Evolutionary conservation across 225 moss, liverwort and hornwort genomes (phyloP).

Genomic region (Climacium dendroides): DNA sequence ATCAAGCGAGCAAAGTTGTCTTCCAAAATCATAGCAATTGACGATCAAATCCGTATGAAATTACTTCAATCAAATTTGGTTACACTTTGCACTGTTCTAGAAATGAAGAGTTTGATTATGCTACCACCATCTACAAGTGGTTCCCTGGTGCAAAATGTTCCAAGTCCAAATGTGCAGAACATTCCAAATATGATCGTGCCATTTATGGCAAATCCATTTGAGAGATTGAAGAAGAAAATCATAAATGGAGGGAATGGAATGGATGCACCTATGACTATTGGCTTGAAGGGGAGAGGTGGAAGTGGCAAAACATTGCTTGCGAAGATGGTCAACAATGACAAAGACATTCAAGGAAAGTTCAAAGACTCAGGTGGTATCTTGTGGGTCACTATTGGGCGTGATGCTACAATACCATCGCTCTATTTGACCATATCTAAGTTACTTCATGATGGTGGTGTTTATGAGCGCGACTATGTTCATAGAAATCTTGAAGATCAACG

Average conservation of each 20-base stretch:
- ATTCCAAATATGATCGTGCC: not conserved
- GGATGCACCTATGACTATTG: not conserved
- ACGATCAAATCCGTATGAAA: not conserved
- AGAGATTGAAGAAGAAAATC: not conserved
- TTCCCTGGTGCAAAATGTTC: not conserved
- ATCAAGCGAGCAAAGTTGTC: not conserved
- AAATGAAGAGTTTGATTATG: accelerated
- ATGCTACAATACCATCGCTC: not conserved
- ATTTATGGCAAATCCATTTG: not conserved
- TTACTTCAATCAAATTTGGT: accelerated
- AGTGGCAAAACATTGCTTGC: not conserved
- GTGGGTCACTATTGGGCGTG: not conserved
- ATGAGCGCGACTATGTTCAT: not conserved
- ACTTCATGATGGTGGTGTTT: not conserved
- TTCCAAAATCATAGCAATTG: not conserved
- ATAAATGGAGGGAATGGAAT: not conserved
- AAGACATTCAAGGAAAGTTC: not conserved
- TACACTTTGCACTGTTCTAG: accelerated
- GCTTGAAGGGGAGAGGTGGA: not conserved
- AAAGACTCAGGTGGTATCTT: not conserved
- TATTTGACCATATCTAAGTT: not conserved
- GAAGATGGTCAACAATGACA: not conserved
- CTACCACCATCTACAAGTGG: too few species aligned
- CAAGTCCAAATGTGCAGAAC: not conserved
- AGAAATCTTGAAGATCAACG: not conserved